A percentile compares a stretch with the other conserved stretches of the same genome.
These are phyloP conservation scores for Vitis hybrid DNA, from an alignment of 177 flowering plant species.

Conservation along the genomic window DNA sequence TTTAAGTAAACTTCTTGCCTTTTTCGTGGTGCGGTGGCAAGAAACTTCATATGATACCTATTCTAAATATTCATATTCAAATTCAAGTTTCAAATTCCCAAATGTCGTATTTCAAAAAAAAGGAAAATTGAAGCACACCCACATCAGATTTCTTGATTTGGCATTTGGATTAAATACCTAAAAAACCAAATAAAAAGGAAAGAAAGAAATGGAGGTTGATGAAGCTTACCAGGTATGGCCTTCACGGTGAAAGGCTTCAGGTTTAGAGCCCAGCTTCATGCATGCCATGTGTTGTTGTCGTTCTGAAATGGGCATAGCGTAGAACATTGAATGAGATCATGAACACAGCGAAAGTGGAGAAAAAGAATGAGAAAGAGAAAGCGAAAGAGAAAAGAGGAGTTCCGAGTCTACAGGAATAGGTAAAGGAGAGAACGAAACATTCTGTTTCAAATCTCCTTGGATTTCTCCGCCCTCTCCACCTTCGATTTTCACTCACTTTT, in stretches of 20 bases:
- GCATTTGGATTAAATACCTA: background rate
- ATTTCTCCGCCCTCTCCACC: background rate
- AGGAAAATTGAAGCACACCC: no score
- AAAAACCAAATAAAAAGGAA: background rate
- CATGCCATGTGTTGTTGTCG: constrained; percentile 43
- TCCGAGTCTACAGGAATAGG: constrained; percentile 20
- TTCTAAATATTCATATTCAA: no score
- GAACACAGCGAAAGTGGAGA: constrained; percentile 1
- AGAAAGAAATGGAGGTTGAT: no score
- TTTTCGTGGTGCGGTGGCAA: no score
- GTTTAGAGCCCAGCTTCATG: constrained; percentile 71
- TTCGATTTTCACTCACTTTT: background rate
- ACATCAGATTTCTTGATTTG: background rate
- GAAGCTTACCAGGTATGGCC: constrained; percentile 60
- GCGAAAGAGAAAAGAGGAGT: constrained; percentile 1
- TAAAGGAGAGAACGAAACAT: background rate
- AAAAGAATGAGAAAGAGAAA: background rate
- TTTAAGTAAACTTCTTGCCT: no score
- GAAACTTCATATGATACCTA: no score
- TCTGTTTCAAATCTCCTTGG: background rate
- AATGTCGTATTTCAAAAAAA: background rate
- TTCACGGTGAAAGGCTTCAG: constrained; percentile 64
- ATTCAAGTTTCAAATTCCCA: no score
- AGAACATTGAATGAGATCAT: background rate
- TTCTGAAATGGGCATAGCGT: background rate